Conservation (phyloP, 192 early-diverging fungal genomes). For the Funneliformis mosseae region DNA sequence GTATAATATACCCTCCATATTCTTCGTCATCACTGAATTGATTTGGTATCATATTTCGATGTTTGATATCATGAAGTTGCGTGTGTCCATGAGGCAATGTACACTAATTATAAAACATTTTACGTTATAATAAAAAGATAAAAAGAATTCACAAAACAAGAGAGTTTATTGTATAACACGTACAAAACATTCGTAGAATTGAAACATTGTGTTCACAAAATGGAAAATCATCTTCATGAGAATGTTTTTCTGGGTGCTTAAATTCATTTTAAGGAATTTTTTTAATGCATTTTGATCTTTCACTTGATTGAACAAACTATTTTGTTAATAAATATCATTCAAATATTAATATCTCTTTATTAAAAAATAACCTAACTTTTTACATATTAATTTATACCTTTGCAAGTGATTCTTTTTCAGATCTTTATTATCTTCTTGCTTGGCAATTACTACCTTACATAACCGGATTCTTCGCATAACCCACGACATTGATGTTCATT, state of each 20-base stretch:
- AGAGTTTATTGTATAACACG: not conserved
- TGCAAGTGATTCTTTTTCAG: not conserved
- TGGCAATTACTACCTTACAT: constrained; percentile 23
- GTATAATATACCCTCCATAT: constrained; percentile 7
- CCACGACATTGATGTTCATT: constrained; percentile 34
- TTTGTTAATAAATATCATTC: too few species aligned
- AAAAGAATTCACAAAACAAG: not conserved
- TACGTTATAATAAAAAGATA: too few species aligned
- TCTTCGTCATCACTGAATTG: constrained; percentile 18
- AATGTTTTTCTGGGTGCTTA: constrained; percentile 1
- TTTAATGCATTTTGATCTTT: constrained; percentile 1
- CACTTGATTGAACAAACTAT: constrained; percentile 5
- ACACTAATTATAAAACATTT: not conserved
- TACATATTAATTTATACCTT: not conserved
- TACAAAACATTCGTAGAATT: constrained; percentile 28
- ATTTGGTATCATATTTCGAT: constrained; percentile 29
- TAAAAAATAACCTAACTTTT: too few species aligned
- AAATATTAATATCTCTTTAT: too few species aligned
- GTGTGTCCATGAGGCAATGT: constrained; percentile 13
- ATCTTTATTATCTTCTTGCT: not conserved
- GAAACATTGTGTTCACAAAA: constrained; percentile 17
- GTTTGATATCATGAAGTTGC: constrained; percentile 2
- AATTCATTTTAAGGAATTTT: constrained; percentile 27
- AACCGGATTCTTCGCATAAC: constrained; percentile 24
- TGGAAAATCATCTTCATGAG: constrained; percentile 7